Evolutionary conservation across 2,329 filamentous ascomycete species (phyloP), one percentile per base, ranked within the genome.

Genomic region (Fusarium miscanthi): DNA sequence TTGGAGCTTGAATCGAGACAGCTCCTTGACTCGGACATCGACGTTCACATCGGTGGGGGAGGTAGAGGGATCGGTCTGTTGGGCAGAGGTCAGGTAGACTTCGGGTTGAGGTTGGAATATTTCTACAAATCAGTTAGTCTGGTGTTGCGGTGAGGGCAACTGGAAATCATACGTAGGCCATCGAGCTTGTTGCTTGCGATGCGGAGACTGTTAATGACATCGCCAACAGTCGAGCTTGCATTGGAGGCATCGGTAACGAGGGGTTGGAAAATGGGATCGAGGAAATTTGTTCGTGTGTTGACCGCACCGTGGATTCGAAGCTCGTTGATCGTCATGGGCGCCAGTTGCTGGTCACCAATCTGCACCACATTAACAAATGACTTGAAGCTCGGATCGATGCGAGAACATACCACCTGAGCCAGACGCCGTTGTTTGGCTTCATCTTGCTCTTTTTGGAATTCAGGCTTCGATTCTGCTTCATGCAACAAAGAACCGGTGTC

Each of bases 321-420:
- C 48, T 94, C 93, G 76, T 93, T 93, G 80, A 99, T 92, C 19
- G 94, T 94, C 77, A 96, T 93, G 43, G 96, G 95, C 64, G 96
- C 89, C 46, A 93, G 93, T 74, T 92, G 92, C 81, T 98, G 97
- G 82, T 93, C 89, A 74, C 90, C 74, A 72, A 83, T 79, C 82
- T 83, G 60, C 46, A 27, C 8, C 35, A 8, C n/a, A 57, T 81
- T 66, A 81, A 73, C 27, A 43, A 46, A 14, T 19, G 17, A 30
- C 31, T 8, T 21, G 21, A 13, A 25, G 9, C 17, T 21, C 6
- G n/a, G 14, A n/a, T 3, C 41, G n/a, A 6, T 11, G 13, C 16
- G 11, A 23, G 9, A 14, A 12, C 73, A 23, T 80, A 82, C 83
- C 76, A 83, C 74, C 66, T 82, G 78, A 14, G 81, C 80, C 31